Conservation (phyloP, 2,329 filamentous ascomycete species). For the Trichoderma brevicompactum region DNA sequence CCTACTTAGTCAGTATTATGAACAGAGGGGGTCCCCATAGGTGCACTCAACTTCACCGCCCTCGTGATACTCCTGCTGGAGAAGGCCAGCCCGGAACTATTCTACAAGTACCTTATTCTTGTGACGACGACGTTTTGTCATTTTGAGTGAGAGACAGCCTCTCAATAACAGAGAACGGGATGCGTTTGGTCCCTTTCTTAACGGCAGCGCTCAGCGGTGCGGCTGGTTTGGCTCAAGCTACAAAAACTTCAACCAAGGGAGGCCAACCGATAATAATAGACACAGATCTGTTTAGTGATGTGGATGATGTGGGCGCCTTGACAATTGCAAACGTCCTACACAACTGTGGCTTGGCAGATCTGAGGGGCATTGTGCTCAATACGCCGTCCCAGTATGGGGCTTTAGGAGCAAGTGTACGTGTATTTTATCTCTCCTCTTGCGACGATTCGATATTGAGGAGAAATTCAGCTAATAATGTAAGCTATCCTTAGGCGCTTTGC, state of each 20-base stretch:
- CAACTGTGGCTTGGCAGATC: conserved; percentile 6
- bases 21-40: neutral
- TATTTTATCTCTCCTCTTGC: neutral
- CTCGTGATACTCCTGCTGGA: too few species aligned
- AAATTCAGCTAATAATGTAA: neutral
- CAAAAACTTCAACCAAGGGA: neutral
- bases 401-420: conserved; percentile 4
- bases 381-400: neutral
- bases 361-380: conserved; percentile 2
- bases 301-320: conserved; percentile 19
- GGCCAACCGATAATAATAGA: conserved; percentile 12
- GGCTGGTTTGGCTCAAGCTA: neutral
- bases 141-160: neutral
- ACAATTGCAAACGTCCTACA: conserved; percentile 13
- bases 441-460: neutral
- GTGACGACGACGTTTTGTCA: too few species aligned
- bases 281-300: conserved; percentile 18
- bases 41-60: too few species aligned
- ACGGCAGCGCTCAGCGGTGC: neutral
- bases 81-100: too few species aligned
- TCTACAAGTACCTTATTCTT: too few species aligned
- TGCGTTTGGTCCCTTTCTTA: neutral
- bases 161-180: neutral
- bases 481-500: neutral
- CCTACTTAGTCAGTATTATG: neutral